Evolutionary conservation across 352 stramenopile genomes (phyloP), one percentile per base, ranked within the genome.

Genomic region (Pythium diclinum): DNA sequence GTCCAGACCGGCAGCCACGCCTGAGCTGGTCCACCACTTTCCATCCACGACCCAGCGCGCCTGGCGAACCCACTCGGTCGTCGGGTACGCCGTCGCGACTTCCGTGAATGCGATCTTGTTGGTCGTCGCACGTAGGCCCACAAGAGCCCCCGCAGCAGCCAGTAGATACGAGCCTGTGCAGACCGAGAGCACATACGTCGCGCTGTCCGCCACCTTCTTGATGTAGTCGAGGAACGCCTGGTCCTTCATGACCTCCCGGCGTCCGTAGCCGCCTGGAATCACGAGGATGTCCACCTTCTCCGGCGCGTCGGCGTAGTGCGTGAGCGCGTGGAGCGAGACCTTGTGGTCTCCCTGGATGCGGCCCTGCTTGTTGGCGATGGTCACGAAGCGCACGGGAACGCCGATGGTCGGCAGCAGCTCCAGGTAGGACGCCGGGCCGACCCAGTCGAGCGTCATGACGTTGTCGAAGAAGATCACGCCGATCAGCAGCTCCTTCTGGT

Each of bases 41-140:
- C 71, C 79, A 44, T 89, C 78, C 19, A 76, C 72, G 56, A 85
- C 71, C 82, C 82, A 91, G 14, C 79, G 76, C 32, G 79, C 82
- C 55, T 85, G 77, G 54, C 68, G 66, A 10, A 86, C 70, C 79
- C 82, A 91, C 6, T 76, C 19, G 16, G 87, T 76, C 1, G 38
- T 62, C n/a, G 74, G 74, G 19, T 76, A 61, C 17, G 64, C 42
- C 17, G 62, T 21, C 23, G 69, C 68, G 30, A 89, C 68, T 7
- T 74, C 44, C 16, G 71, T 55, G 60, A 80, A 87, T 30, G 62
- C 70, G 30, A 83, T 68, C 58, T 89, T 89, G 75, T 89, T 89
- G 61, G 80, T 87, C n/a, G 80, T 89, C 44, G 80, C 78, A 47
- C 56, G 61, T 30, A 73, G 76, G 17, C 68, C 73, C 36, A 80